These are phyloP conservation scores for Rhizopogon sp. DNA, from an alignment of 768 basidiomycete species.

Conservation along the genomic window DNA sequence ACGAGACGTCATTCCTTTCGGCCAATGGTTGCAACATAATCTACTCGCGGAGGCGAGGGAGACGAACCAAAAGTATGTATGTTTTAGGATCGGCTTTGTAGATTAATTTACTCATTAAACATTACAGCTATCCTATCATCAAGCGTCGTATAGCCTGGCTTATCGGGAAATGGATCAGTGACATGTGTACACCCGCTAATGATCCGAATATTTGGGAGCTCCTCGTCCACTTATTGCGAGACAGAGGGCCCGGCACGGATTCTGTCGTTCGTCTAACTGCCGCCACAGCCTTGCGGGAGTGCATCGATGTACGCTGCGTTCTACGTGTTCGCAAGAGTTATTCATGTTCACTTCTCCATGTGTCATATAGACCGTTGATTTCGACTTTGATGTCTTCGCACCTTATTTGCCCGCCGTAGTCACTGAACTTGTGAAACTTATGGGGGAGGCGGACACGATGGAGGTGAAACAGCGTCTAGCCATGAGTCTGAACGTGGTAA, in stretches of 20 bases:
- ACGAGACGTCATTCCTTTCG: constrained; percentile 60
- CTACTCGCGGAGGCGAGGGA: constrained; percentile 56
- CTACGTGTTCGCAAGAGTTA: neutral
- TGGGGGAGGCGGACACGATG: constrained; percentile 67
- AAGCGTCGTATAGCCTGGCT: constrained; percentile 96
- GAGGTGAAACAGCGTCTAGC: constrained; percentile 79
- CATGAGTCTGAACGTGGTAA: constrained; percentile 60
- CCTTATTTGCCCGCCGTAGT: constrained; percentile 62
- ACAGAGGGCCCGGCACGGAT: constrained; percentile 68
- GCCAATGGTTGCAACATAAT: constrained; percentile 61
- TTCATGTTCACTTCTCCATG: constrained; percentile 5
- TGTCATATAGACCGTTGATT: constrained; percentile 50
- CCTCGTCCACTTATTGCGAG: constrained; percentile 68
- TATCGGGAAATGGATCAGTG: constrained; percentile 82
- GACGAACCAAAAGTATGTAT: constrained; percentile 50
- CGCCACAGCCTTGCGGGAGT: constrained; percentile 72
- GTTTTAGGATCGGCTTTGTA: neutral
- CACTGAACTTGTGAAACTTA: constrained; percentile 60
- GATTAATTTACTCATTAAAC: constrained; percentile 5
- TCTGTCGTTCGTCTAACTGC: constrained; percentile 85
- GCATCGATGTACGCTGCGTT: constrained; percentile 68
- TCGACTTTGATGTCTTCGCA: constrained; percentile 58
- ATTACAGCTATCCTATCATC: constrained; percentile 75
- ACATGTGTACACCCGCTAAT: constrained; percentile 54
- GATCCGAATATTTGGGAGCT: constrained; percentile 75